Evolutionary conservation across 805 yeast species (phyloP), one percentile per base, ranked within the genome.

Genomic region (Wickerhamiella cacticola): DNA sequence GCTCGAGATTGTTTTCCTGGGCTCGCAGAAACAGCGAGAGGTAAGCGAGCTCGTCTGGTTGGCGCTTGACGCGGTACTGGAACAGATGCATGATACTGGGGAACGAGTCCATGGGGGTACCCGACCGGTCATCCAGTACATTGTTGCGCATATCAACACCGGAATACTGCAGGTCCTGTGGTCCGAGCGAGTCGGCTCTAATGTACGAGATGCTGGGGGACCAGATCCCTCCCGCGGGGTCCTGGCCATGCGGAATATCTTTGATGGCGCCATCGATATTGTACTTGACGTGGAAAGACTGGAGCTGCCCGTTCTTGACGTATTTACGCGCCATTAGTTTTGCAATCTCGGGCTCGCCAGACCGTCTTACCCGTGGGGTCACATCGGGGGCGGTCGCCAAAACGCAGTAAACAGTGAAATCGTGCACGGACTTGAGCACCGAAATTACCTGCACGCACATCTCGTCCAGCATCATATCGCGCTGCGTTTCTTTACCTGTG

Each of bases 271-370:
- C 73, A 24, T 74, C 67, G 21, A 82, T 71, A 51, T 80, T 80
- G 59, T 87, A 92, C 59, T 84, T 86, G 46, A 87, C 86, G 63
- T 78, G 88, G 23, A 76, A 79, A 0, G 94, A 79, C n/a, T 76
- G 71, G 19, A 92, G 66, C n/a, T 74, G 69, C 1, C 97, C 97
- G 54, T 78, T 82, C 36, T 79, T 69, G 59, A 87, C 87, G 54
- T 76, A 74, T 54, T 79, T 76, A 58, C 80, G 84, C 64, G 83
- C 86, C 57, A 79, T 73, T 82, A 79, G 84, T 56, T 88, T 92
- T 0, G 97, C 97, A 53, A 92, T 82, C 56, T 92, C 97, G 18
- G 85, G 71, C 7, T 96, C 80, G 19, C 95, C 95, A 62, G 84
- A 78, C 55, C 92, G 69, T 58, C 78, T 69, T 26, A 94, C 80